Conservation (phyloP, 176 grass and related monocot species). For the Poa pratensis region DNA sequence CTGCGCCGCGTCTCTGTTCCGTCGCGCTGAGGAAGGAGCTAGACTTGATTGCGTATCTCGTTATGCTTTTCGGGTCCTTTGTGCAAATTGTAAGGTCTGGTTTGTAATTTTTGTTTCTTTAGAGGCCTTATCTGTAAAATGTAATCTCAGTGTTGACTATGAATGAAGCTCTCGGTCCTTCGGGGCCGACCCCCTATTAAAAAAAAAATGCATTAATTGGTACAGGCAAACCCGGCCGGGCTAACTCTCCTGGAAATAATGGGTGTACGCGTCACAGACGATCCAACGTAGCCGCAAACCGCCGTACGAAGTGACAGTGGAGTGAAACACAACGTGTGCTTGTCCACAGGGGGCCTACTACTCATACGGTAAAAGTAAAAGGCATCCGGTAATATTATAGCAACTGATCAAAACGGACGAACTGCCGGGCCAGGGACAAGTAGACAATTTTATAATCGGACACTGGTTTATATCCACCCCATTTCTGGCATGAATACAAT, state of each 20-base stretch:
- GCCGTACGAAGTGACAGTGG: constrained; percentile 33
- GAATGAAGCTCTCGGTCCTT: too few relatives aligned
- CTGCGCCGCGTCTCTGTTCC: too few relatives aligned
- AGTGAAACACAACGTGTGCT: constrained; percentile 43
- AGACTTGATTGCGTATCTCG: too few relatives aligned
- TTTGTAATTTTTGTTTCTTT: too few relatives aligned
- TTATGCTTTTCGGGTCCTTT: too few relatives aligned
- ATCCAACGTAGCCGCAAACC: constrained; percentile 44
- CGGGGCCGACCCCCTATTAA: too few relatives aligned
- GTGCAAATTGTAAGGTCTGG: too few relatives aligned
- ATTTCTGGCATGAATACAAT: constrained; percentile 25
- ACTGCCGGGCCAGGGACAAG: not conserved
- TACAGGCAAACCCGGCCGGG: too few relatives aligned
- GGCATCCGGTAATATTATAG: constrained; percentile 9
- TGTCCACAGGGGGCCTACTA: constrained; percentile 15
- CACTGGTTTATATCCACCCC: not conserved
- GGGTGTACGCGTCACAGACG: not conserved
- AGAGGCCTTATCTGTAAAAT: too few relatives aligned
- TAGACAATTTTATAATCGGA: not conserved
- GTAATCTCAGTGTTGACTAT: too few relatives aligned
- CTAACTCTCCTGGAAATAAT: not conserved
- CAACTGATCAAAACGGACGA: not conserved
- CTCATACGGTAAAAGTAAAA: constrained; percentile 16
- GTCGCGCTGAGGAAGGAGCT: too few relatives aligned
- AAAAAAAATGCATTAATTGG: too few relatives aligned